Conservation (phyloP, 2,329 filamentous ascomycete genomes). For the Arthrobotrys sphaeroides region DNA sequence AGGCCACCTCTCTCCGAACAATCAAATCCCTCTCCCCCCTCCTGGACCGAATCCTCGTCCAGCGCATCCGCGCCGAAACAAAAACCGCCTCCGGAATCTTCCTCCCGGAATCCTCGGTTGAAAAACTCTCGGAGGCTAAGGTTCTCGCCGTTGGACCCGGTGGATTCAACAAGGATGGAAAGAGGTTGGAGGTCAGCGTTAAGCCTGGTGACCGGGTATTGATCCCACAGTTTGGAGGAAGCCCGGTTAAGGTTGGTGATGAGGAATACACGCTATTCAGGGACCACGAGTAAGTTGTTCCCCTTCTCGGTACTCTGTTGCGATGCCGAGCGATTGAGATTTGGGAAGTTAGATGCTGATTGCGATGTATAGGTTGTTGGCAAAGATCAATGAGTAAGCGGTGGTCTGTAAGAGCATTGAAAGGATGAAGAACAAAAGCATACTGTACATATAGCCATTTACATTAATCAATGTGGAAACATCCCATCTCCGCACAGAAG, state of each 20-base stretch:
- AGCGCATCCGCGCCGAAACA: constrained; percentile 95
- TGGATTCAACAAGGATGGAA: constrained; percentile 84
- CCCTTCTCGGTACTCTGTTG: background rate
- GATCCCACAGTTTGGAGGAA: constrained; percentile 95
- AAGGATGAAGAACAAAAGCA: background rate
- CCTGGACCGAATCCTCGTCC: constrained; percentile 96
- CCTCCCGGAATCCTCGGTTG: constrained; percentile 94
- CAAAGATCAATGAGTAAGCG: constrained; percentile 96
- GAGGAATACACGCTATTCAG: constrained; percentile 96
- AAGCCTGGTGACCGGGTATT: constrained; percentile 86
- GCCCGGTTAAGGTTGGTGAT: constrained; percentile 94
- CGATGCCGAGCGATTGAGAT: background rate
- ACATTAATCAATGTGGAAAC: constrained; percentile 28
- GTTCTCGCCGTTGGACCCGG: constrained; percentile 95
- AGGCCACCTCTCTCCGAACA: constrained; percentile 84
- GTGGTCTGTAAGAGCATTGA: background rate
- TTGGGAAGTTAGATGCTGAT: background rate
- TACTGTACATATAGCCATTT: constrained; percentile 49
- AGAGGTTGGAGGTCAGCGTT: constrained; percentile 86
- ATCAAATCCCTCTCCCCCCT: constrained; percentile 95
- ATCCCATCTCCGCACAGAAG: constrained; percentile 45
- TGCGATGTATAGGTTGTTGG: constrained; percentile 76
- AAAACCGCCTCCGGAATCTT: constrained; percentile 98
- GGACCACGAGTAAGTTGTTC: constrained; percentile 87
- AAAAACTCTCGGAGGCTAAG: constrained; percentile 98